Conservation (phyloP, 176 grass and related monocot genomes). For the Alloteropsis semialata region DNA sequence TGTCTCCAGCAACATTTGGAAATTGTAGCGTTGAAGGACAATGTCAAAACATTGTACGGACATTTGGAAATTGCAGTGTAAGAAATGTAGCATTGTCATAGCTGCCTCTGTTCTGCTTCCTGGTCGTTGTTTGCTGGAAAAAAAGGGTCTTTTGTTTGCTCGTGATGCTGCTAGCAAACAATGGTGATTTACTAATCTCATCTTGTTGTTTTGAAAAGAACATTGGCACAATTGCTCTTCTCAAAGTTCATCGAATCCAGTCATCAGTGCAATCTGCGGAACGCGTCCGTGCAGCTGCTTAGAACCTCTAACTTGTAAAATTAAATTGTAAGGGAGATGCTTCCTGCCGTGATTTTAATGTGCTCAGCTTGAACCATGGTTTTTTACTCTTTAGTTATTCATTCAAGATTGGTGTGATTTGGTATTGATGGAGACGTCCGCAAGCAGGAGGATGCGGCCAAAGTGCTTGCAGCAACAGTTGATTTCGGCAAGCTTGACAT, state of each 20-base stretch:
- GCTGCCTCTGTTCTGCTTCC: no score
- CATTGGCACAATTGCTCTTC: not conserved
- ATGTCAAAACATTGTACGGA: no score
- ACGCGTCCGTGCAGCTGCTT: not conserved
- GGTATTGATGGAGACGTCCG: slow-evolving; percentile 88
- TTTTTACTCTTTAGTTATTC: not conserved
- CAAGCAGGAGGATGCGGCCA: slow-evolving; percentile 73
- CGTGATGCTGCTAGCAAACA: not conserved
- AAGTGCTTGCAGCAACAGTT: slow-evolving; percentile 58
- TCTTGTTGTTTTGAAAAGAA: not conserved
- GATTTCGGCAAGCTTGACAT: slow-evolving; percentile 87
- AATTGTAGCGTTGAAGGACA: no score
- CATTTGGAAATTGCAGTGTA: no score
- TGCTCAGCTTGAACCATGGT: not conserved
- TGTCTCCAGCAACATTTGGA: no score
- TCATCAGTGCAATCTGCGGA: not conserved
- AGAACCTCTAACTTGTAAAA: not conserved
- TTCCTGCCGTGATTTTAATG: not conserved
- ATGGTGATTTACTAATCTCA: not conserved
- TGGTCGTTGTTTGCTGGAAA: not conserved
- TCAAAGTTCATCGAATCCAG: not conserved
- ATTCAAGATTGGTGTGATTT: slow-evolving; percentile 23
- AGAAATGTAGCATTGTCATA: no score
- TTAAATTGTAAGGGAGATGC: not conserved
- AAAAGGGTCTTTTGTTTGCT: not conserved